Evolutionary conservation across 345 rosid species (phyloP).

Genomic region (Acer negundo): DNA sequence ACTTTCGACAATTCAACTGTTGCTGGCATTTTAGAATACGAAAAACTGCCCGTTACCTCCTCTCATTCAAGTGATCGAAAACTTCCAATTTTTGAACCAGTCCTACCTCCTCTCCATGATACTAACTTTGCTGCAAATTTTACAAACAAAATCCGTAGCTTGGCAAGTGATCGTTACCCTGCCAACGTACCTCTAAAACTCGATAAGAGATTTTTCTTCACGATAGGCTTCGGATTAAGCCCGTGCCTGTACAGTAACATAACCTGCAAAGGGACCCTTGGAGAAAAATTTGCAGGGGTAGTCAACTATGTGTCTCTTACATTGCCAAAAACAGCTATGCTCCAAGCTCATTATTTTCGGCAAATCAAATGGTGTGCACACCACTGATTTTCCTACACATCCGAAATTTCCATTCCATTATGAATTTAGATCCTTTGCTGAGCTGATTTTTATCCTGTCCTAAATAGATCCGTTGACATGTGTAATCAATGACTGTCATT

Average conservation of each 20-base stretch:
- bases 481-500: too few relatives aligned
- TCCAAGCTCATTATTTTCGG: slow-evolving; percentile 60
- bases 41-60: slow-evolving; percentile 17
- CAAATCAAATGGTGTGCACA: slow-evolving; percentile 48
- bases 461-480: too few relatives aligned
- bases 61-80: slow-evolving; percentile 31
- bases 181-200: slow-evolving; percentile 61
- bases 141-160: slow-evolving; percentile 48
- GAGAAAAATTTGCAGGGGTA: slow-evolving; percentile 60
- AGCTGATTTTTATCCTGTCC: too few relatives aligned
- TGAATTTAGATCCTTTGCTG: too few relatives aligned
- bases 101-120: slow-evolving; percentile 58
- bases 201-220: slow-evolving; percentile 57
- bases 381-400: slow-evolving; percentile 43
- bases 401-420: slow-evolving; percentile 47
- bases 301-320: slow-evolving; percentile 56
- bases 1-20: slow-evolving; percentile 55
- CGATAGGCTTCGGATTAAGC: slow-evolving; percentile 60
- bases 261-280: slow-evolving; percentile 71
- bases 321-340: slow-evolving; percentile 61
- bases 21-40: slow-evolving; percentile 48
- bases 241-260: slow-evolving; percentile 49
- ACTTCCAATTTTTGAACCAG: slow-evolving; percentile 48
- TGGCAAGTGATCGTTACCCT: slow-evolving; percentile 41
- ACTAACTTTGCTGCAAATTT: slow-evolving; percentile 52